Conservation (phyloP, 345 rosid species). For the Gossypium longicalyx region DNA sequence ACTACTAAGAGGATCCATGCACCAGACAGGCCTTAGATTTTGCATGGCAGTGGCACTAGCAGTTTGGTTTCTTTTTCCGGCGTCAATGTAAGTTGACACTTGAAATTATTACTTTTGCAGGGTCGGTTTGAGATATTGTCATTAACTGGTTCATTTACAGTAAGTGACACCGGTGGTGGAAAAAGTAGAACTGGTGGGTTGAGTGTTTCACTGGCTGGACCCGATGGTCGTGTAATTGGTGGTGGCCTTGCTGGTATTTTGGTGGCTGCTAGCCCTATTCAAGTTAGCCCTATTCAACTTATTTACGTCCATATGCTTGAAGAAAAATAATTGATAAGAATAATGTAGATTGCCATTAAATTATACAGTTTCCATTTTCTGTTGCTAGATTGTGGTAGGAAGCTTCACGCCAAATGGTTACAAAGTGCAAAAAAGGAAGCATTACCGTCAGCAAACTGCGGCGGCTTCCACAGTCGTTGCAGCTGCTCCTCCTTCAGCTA, state of each 20-base stretch:
- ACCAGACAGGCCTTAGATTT: no score
- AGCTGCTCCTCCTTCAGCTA: slow-evolving; percentile 11
- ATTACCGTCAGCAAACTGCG: slow-evolving; percentile 16
- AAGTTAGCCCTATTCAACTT: slow-evolving; percentile 32
- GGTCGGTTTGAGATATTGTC: slow-evolving; percentile 61
- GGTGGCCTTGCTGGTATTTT: slow-evolving; percentile 60
- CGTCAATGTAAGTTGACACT: background rate
- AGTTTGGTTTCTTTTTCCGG: no score
- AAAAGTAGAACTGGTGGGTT: slow-evolving; percentile 40
- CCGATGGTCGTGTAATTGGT: slow-evolving; percentile 51
- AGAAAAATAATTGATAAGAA: no score
- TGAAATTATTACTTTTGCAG: slow-evolving; percentile 29
- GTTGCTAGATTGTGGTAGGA: slow-evolving; percentile 55
- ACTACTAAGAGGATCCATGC: no score
- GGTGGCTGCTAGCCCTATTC: slow-evolving; percentile 62
- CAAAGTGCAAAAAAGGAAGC: slow-evolving; percentile 29
- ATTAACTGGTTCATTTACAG: slow-evolving; percentile 43
- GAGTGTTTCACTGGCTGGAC: slow-evolving; percentile 53
- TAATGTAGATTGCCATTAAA: background rate
- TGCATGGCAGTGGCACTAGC: no score
- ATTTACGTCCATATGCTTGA: no score
- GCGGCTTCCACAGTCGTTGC: slow-evolving; percentile 14
- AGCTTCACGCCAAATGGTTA: slow-evolving; percentile 48
- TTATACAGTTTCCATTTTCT: background rate
- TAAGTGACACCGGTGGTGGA: slow-evolving; percentile 32